Conservation (phyloP, 2,329 filamentous ascomycete genomes). For the Magnaporthiopsis incrustans region DNA sequence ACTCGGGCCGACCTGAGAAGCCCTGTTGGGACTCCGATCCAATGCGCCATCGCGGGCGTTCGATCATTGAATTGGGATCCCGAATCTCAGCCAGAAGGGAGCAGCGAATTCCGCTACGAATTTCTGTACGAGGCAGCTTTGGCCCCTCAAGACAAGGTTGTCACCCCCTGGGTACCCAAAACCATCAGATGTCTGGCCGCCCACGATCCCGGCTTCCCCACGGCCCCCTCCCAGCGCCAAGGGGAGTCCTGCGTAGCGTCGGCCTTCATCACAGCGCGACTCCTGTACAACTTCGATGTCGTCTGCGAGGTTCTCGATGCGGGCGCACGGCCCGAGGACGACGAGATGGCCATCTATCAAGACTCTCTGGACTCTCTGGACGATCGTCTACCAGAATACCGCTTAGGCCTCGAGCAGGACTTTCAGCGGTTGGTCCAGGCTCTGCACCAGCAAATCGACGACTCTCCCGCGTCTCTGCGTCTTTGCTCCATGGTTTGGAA, state of each 20-base stretch:
- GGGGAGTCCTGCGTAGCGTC: background rate
- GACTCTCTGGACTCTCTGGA: background rate
- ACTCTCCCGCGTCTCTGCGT: background rate
- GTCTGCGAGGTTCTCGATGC: background rate
- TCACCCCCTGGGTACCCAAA: background rate
- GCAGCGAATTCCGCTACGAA: background rate
- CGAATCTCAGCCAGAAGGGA: too few species aligned
- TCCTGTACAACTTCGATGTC: background rate
- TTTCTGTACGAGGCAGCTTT: background rate
- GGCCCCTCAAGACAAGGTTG: background rate
- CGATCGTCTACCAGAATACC: background rate
- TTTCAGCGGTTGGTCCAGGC: background rate
- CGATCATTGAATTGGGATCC: background rate
- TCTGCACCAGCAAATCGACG: background rate
- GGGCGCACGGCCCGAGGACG: background rate
- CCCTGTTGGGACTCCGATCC: background rate
- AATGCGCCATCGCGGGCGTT: background rate
- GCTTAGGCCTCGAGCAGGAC: background rate
- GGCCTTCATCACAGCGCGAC: background rate
- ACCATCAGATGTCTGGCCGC: background rate
- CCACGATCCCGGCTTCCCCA: background rate
- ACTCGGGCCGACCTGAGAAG: background rate
- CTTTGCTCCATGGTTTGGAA: constrained; percentile 1
- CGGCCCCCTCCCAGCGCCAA: background rate
- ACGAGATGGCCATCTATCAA: background rate